Conservation (phyloP, 192 early-diverging fungal genomes). For the Coemansia sp. region DNA sequence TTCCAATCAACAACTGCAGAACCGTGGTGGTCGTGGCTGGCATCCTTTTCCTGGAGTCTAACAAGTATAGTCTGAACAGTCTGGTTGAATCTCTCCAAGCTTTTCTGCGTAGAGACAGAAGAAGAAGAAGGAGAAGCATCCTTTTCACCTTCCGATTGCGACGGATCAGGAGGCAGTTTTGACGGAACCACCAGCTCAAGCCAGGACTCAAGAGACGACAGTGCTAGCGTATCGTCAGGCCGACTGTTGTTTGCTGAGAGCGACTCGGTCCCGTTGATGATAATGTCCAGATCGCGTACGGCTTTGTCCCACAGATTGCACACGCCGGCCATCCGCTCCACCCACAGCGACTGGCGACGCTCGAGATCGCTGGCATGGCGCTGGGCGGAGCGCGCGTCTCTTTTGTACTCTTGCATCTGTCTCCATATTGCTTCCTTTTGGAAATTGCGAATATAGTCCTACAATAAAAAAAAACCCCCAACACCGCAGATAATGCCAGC, state of each 20-base stretch:
- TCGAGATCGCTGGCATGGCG: slow-evolving; percentile 48
- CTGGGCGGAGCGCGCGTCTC: slow-evolving; percentile 55
- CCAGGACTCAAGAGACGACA: slow-evolving; percentile 17
- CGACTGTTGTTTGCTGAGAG: not conserved
- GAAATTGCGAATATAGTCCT: slow-evolving; percentile 56
- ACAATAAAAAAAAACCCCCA: slow-evolving; percentile 3
- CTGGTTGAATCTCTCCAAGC: slow-evolving; percentile 39
- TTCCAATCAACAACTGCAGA: slow-evolving; percentile 31
- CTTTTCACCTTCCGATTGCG: not conserved
- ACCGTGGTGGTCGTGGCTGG: not conserved
- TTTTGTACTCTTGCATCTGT: slow-evolving; percentile 67
- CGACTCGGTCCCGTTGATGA: slow-evolving; percentile 20
- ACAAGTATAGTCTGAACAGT: slow-evolving; percentile 36
- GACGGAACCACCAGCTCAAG: slow-evolving; percentile 32
- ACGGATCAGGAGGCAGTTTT: not conserved
- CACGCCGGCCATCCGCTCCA: slow-evolving; percentile 41
- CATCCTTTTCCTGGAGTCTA: slow-evolving; percentile 32
- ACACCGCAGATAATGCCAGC: not conserved
- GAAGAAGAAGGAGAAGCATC: not conserved
- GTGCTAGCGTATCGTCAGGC: not conserved
- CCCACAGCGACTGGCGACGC: slow-evolving; percentile 50
- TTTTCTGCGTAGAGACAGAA: not conserved
- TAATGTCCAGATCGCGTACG: slow-evolving; percentile 33
- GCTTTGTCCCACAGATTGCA: slow-evolving; percentile 58
- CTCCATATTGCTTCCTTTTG: slow-evolving; percentile 71